Base-by-base conservation (phyloP, 139 green algal genomes). In the Ulvella scutata region DNA sequence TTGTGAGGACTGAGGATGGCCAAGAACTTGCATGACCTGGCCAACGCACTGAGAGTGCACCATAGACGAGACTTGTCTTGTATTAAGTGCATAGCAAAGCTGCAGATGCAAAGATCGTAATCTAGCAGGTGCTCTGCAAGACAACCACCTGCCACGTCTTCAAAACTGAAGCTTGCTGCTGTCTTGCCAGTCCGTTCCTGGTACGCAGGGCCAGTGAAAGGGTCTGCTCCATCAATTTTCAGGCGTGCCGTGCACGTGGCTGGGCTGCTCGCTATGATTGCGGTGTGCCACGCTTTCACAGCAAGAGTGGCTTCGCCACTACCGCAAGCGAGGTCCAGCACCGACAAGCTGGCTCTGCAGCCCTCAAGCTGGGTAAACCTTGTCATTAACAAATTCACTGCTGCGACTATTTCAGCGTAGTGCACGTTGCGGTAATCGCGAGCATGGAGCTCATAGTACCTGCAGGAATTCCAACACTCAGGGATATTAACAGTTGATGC, bases 311-410 rank as follows among this genome's bases (percentile, higher is more conserved):
- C 77, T 38, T 81, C 77, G 2, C 77, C 77, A 9, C 43, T 74
- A n/a, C 77, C 77, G 35, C 40, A 72, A 7, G 77, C 77, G 37
- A 81, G 72, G 60, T 81, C 77, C 2, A 81, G 72, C 43, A 80
- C 44, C n/a, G n/a, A n/a, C n/a, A n/a, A n/a, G n/a, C n/a, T n/a
- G n/a, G n/a, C n/a, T n/a, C n/a, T n/a, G n/a, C n/a, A n/a, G n/a
- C n/a, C n/a, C n/a, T n/a, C n/a, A n/a, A n/a, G n/a, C n/a, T n/a
- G n/a, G n/a, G n/a, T n/a, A n/a, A n/a, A n/a, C n/a, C n/a, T n/a
- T n/a, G n/a, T n/a, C n/a, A n/a, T n/a, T n/a, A n/a, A n/a, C n/a
- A n/a, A n/a, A n/a, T n/a, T n/a, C n/a, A n/a, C n/a, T n/a, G n/a
- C n/a, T n/a, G n/a, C n/a, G n/a, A n/a, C n/a, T n/a, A n/a, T n/a